A percentile compares a stretch with the other conserved stretches of the same genome.
phyloP scores from a whole-genome alignment of 345 rosid species.

The Adansonia digitata region DNA sequence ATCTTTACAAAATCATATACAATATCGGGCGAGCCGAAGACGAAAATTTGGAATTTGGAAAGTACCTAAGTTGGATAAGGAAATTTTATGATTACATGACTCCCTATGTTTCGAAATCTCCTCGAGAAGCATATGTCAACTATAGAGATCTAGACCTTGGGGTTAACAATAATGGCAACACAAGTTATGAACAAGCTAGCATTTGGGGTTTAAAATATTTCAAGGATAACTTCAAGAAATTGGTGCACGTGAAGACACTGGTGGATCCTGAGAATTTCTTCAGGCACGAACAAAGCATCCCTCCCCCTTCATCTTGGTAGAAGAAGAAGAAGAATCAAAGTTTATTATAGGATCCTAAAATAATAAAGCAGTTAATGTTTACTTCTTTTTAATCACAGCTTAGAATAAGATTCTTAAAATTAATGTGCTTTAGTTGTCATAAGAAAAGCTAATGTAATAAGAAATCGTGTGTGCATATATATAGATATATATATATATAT shows the following conservation, averaged over 20 bases:
- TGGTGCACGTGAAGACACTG: conserved; percentile 40
- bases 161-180: conserved; percentile 19
- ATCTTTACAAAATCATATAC: conserved; percentile 49
- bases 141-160: conserved; percentile 64
- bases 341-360: too few relatives aligned
- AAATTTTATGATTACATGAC: conserved; percentile 8
- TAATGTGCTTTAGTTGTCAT: too few relatives aligned
- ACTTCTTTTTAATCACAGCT: too few relatives aligned
- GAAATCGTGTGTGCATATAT: too few relatives aligned
- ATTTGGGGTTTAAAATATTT: conserved; percentile 24
- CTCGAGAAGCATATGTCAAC: conserved; percentile 49
- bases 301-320: conserved; percentile 13
- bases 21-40: conserved; percentile 42
- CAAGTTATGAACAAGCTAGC: conserved; percentile 30
- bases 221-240: conserved; percentile 39
- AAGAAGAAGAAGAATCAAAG: too few relatives aligned
- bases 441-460: too few relatives aligned
- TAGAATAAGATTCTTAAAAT: too few relatives aligned
- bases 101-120: conserved; percentile 19
- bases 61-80: conserved; percentile 24
- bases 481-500: too few relatives aligned
- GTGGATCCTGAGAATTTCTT: conserved; percentile 20
- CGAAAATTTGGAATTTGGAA: conserved; percentile 7
- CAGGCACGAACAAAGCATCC: conserved; percentile 58
- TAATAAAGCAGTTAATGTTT: too few relatives aligned